Evolutionary conservation across 192 early-diverging fungal genomes (phyloP).

Genomic region (Coemansia sp.): DNA sequence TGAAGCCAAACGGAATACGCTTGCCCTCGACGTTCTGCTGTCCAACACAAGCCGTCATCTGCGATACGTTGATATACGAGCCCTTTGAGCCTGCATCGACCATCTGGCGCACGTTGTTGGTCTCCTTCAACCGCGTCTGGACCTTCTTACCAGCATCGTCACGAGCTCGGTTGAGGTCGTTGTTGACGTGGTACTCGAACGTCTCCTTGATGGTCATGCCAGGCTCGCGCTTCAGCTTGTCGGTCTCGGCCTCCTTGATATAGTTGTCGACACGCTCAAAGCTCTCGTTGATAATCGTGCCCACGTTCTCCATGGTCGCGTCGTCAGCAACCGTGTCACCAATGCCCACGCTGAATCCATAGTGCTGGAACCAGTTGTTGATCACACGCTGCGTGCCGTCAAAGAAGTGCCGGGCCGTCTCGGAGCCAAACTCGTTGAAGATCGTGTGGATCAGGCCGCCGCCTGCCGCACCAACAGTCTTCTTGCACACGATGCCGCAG

Average conservation of each 20-base stretch:
- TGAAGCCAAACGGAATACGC: conserved; percentile 96
- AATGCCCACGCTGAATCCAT: conserved; percentile 96
- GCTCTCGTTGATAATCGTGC: conserved; percentile 70
- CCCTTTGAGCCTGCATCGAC: conserved; percentile 95
- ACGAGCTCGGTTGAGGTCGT: conserved; percentile 86
- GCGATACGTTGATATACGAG: conserved; percentile 93
- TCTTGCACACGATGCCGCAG: conserved; percentile 93
- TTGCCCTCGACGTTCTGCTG: conserved; percentile 99
- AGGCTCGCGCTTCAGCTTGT: conserved; percentile 79
- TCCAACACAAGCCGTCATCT: conserved; percentile 99
- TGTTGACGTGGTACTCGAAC: conserved; percentile 87
- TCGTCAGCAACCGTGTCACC: conserved; percentile 95
- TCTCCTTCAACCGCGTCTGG: conserved; percentile 76
- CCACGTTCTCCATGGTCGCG: conserved; percentile 76
- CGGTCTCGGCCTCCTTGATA: conserved; percentile 79
- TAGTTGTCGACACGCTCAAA: conserved; percentile 77
- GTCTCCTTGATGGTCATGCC: conserved; percentile 93
- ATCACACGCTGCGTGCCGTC: conserved; percentile 90
- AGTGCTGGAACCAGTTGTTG: conserved; percentile 93
- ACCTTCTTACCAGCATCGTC: conserved; percentile 88
- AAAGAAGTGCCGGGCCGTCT: conserved; percentile 85
- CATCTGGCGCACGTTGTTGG: conserved; percentile 98
- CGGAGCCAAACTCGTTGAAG: conserved; percentile 89
- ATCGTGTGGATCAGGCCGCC: conserved; percentile 93
- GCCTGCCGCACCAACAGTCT: conserved; percentile 83